Evolutionary conservation across 805 yeast species (phyloP), one percentile per base, ranked within the genome.

Genomic region (Sugiyamaella chiloensis): DNA sequence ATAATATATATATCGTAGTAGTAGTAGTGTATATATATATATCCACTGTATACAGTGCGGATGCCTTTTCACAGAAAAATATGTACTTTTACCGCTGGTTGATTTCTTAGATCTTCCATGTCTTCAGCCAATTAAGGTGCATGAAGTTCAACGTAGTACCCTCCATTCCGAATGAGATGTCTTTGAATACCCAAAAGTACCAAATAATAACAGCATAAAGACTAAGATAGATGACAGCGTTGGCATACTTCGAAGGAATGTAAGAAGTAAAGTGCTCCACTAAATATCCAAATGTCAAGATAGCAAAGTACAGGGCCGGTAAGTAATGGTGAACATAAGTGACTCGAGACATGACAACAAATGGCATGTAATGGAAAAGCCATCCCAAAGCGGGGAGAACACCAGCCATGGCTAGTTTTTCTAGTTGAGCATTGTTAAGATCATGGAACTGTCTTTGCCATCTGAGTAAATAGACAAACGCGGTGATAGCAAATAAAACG

Each of bases 241-340:
- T 60, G 42, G 26, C 60, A 54, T 17, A 65, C 42, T 21, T 40
- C 35, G 47, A 61, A 36, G 43, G 63, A 68, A 32, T 68, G 48
- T 27, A 60, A 50, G 58, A 61, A 61, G 21, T 68, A 70, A 60
- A 69, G 63, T 12, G 58, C 60, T 83, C 87, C 40, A 83, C 68
- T 54, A 78, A 69, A 65, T 79, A 85, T 48, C 79, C 80, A 56
- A 80, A 74, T 24, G 87, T 83, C 54, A 90, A 71, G 72, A 89
- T 83, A 43, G 98, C 98, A 71, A 91, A 91, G 69, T 86, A 91
- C 54, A 90, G 75, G 1, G 98, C 96, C 11, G 99, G 99, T 56
- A 89, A 79, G 67, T 91, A 91, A 66, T 91, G 99, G 69, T 91
- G 99, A 27, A 91, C 93, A 65, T 93, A 91, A 1, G 96, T 89